Base-by-base conservation (phyloP, 2,329 filamentous ascomycete genomes). In the Fusarium sp. region DNA sequence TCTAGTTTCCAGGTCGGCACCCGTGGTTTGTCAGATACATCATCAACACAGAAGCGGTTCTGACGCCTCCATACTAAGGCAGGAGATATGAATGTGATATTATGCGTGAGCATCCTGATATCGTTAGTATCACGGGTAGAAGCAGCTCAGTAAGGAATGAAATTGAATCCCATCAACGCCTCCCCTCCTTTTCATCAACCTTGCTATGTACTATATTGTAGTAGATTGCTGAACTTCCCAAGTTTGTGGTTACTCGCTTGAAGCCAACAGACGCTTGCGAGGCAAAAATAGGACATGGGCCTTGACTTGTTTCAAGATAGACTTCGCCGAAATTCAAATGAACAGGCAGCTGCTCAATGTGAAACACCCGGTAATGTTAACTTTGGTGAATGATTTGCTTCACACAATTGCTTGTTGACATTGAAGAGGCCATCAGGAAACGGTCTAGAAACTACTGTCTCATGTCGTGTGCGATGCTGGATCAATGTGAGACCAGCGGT, bases 141-240 rank as follows among this genome's bases (percentile, higher is more conserved):
- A 40, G 52, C 60, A 63, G 46, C 37, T 58, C 21, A 64, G 43
- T 58, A 27, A 64, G 50, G 40, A 64, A 58, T 63, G 45, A 31
- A 33, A 14, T 40, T 23, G 21, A 42, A 49, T 46, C 45, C 14
- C 20, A 17, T 15, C 39, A 21, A 58, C 35, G 29, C 39, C 58
- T 43, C 20, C 35, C 37, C 39, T 27, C 40, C 17, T 36, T 42
- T 27, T 21, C 45, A 40, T 49, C 10, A 29, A 27, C 20, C n/a
- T 37, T 52, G n/a, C n/a, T n/a, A n/a, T n/a, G n/a, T n/a, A n/a
- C n/a, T n/a, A n/a, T n/a, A n/a, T n/a, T n/a, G n/a, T n/a, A n/a
- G n/a, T n/a, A 21, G 18, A 14, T 47, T 47, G 41, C 36, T 35
- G 23, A 37, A 58, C 29, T 57, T 29, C 6, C 39, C n/a, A n/a